A percentile compares a stretch with the other conserved stretches of the same genome.
Conservation (phyloP, 2,329 filamentous ascomycete species). For the Scorias spongiosa region DNA sequence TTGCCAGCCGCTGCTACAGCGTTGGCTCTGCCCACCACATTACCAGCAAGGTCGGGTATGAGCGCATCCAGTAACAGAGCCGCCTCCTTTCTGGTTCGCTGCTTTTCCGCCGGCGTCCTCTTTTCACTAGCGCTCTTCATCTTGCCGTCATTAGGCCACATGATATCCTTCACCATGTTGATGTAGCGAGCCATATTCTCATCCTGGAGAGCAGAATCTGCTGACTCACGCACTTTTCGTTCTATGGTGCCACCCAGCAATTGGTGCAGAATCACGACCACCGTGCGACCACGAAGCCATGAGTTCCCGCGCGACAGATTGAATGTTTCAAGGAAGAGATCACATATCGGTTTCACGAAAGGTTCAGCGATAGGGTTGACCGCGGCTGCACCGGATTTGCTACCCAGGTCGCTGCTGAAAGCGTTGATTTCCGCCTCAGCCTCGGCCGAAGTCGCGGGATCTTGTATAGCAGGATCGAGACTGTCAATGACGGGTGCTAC, state of each 20-base stretch:
- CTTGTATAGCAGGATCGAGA: conserved; percentile 24
- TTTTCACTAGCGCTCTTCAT: conserved; percentile 35
- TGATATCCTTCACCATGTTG: conserved; percentile 51
- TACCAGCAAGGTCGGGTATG: conserved; percentile 78
- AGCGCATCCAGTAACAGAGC: conserved; percentile 78
- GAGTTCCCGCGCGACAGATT: conserved; percentile 91
- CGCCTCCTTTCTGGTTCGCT: conserved; percentile 70
- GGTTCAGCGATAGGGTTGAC: conserved; percentile 54
- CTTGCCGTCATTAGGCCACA: conserved; percentile 61
- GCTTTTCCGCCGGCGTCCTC: conserved; percentile 57
- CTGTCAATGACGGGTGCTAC: conserved; percentile 29
- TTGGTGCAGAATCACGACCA: conserved; percentile 92
- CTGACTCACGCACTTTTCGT: conserved; percentile 78
- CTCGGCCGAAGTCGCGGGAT: conserved; percentile 46
- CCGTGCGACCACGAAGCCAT: conserved; percentile 88
- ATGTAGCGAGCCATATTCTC: conserved; percentile 67
- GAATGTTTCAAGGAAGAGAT: conserved; percentile 91
- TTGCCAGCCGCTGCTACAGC: conserved; percentile 79
- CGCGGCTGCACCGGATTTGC: not conserved
- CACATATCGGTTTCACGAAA: conserved; percentile 96
- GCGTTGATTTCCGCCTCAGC: conserved; percentile 88
- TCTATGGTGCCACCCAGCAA: conserved; percentile 92
- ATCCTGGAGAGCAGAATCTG: conserved; percentile 58
- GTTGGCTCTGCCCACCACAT: conserved; percentile 83
- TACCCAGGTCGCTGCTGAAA: conserved; percentile 54